Evolutionary conservation across 176 grass and related monocot genomes (phyloP).

Genomic region (Carex myosuroides): DNA sequence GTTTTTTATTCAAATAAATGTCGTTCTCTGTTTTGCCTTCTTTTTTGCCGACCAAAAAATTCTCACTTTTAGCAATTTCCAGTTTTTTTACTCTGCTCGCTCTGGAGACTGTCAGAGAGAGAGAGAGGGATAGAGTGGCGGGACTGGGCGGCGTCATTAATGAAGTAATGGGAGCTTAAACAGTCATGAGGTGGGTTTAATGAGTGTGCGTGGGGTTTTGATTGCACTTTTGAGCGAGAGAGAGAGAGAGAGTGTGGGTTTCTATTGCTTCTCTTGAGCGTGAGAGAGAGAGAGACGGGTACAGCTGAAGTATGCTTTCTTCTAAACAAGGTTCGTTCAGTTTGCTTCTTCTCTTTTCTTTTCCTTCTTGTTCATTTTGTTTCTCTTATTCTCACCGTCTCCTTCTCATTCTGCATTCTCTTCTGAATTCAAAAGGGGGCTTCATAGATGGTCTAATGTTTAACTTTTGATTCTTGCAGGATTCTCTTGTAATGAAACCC

Average conservation of each 20-base stretch:
- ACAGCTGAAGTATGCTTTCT: background rate
- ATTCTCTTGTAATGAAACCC: constrained; percentile 41
- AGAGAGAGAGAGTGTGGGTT: background rate
- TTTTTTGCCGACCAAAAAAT: background rate
- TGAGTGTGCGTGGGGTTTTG: constrained; percentile 3
- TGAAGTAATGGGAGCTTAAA: constrained; percentile 12
- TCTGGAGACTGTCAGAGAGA: background rate
- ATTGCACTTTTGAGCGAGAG: background rate
- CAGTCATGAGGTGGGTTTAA: background rate
- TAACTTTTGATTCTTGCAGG: constrained; percentile 27
- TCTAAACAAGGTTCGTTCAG: background rate
- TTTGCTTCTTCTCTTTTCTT: background rate
- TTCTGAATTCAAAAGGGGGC: background rate
- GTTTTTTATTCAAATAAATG: background rate
- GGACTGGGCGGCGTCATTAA: background rate
- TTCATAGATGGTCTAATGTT: background rate
- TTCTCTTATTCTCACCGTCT: background rate
- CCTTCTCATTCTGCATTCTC: background rate
- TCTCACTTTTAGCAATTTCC: background rate
- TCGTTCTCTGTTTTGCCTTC: too few species aligned
- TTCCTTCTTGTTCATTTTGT: background rate
- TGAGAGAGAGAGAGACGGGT: background rate
- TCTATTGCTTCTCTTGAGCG: background rate
- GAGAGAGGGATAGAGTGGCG: background rate
- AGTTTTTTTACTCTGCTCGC: background rate